Conservation (phyloP, 306 rosid species). For the Parietaria judaica region DNA sequence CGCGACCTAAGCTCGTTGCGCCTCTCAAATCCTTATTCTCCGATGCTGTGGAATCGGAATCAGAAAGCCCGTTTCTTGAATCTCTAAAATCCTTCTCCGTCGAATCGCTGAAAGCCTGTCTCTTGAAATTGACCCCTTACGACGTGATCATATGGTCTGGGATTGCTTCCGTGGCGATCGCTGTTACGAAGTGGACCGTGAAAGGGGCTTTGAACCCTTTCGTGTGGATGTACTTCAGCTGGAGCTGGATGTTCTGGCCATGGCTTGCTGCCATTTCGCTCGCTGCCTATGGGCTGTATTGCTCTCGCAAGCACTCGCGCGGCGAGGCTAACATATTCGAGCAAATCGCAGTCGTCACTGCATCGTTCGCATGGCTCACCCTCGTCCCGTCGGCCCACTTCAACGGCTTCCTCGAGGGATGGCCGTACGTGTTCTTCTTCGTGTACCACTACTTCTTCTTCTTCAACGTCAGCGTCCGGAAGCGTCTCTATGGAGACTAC, state of each 20-base stretch:
- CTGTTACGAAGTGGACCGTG: conserved; percentile 59
- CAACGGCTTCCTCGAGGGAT: conserved; percentile 93
- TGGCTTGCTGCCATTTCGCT: conserved; percentile 48
- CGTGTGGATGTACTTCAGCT: conserved; percentile 95
- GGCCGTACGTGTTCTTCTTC: conserved; percentile 86
- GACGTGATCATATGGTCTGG: conserved; percentile 66
- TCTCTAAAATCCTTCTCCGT: conserved; percentile 35
- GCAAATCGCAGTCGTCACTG: conserved; percentile 71
- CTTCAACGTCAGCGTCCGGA: conserved; percentile 79
- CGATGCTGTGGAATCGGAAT: conserved; percentile 33
- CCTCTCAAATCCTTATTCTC: conserved; percentile 43
- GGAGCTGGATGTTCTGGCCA: conserved; percentile 98
- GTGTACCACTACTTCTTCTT: conserved; percentile 88
- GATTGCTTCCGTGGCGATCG: conserved; percentile 42
- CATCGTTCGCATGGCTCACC: conserved; percentile 88
- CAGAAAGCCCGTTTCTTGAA: conserved; percentile 43
- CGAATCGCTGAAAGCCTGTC: conserved; percentile 44
- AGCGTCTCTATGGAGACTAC: conserved; percentile 78
- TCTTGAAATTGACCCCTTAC: conserved; percentile 55
- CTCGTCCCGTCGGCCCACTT: conserved; percentile 79
- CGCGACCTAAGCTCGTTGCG: conserved; percentile 25
- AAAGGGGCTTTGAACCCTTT: conserved; percentile 63
- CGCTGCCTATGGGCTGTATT: conserved; percentile 55
- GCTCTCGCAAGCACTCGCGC: conserved; percentile 51
- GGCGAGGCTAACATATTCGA: conserved; percentile 69